These are phyloP conservation scores for Apiotrichum gamsii DNA, from an alignment of 1,284 basidiomycete species.

Conservation along the genomic window DNA sequence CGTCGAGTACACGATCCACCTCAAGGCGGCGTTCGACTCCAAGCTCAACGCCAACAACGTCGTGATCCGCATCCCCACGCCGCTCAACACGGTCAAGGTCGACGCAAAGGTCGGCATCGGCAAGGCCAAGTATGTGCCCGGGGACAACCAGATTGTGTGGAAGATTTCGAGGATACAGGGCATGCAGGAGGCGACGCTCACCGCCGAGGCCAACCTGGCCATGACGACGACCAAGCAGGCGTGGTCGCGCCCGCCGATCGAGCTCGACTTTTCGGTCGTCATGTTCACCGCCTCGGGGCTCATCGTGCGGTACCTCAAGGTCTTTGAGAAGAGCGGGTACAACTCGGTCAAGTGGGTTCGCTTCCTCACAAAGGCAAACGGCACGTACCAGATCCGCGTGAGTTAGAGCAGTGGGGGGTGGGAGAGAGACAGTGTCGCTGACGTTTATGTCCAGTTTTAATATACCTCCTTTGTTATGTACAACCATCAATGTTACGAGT, in stretches of 20 bases:
- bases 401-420: too few relatives aligned
- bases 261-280: constrained; percentile 89
- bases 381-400: constrained; percentile 79
- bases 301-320: constrained; percentile 93
- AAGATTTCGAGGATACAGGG: constrained; percentile 92
- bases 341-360: constrained; percentile 59
- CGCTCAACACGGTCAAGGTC: constrained; percentile 84
- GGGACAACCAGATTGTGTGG: constrained; percentile 93
- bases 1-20: constrained; percentile 83
- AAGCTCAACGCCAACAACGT: constrained; percentile 92
- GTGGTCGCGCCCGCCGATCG: constrained; percentile 95
- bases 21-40: constrained; percentile 82
- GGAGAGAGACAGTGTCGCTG: too few relatives aligned
- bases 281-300: constrained; percentile 97
- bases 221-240: constrained; percentile 83
- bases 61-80: constrained; percentile 88
- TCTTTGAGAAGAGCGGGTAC: constrained; percentile 83
- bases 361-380: constrained; percentile 83
- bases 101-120: constrained; percentile 85
- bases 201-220: constrained; percentile 74
- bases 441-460: too few relatives aligned
- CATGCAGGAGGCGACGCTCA: constrained; percentile 79
- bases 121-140: constrained; percentile 95
- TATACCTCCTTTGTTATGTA: too few relatives aligned
- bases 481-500: too few relatives aligned